Evolutionary conservation across 2,329 filamentous ascomycete species (phyloP).

Genomic region (Colletotrichum sp.): DNA sequence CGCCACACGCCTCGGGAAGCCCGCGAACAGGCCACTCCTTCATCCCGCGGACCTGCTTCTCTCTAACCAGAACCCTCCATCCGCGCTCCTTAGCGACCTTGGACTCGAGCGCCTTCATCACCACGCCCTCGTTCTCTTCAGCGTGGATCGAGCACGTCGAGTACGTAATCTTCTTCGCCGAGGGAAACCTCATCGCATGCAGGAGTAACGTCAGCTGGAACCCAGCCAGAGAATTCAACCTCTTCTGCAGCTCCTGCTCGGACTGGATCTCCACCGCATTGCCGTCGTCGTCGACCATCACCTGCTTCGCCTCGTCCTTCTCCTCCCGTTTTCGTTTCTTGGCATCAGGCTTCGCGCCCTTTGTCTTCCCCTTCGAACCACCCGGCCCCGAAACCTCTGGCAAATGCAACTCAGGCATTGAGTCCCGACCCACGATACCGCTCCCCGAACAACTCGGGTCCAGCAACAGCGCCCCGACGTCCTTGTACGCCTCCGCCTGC

Average conservation of each 20-base stretch:
- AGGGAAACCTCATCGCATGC: constrained; percentile 84
- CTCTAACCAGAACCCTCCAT: constrained; percentile 78
- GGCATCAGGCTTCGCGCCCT: constrained; percentile 22
- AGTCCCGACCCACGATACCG: constrained; percentile 89
- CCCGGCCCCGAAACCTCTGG: constrained; percentile 38
- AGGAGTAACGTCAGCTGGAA: constrained; percentile 84
- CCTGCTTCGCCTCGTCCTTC: constrained; percentile 31
- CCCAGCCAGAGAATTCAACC: constrained; percentile 75
- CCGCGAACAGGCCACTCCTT: constrained; percentile 75
- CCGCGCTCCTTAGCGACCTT: constrained; percentile 68
- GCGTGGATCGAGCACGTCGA: constrained; percentile 91
- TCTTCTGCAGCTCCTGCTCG: constrained; percentile 62
- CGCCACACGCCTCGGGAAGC: constrained; percentile 51
- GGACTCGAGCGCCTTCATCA: constrained; percentile 73
- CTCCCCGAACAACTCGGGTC: constrained; percentile 97
- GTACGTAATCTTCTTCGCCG: constrained; percentile 80
- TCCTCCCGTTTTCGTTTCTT: constrained; percentile 54
- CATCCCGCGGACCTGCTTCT: constrained; percentile 79
- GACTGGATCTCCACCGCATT: constrained; percentile 55
- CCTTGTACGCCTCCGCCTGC: constrained; percentile 59
- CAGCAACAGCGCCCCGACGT: constrained; percentile 83
- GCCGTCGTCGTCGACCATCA: constrained; percentile 62
- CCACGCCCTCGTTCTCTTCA: constrained; percentile 88
- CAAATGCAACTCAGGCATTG: constrained; percentile 72
- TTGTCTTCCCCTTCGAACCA: constrained; percentile 41